Percentiles rank a stretch among this genome's conserved stretches.
Conservation (phyloP, 148 eudicot species). For the Linanthus parryae region DNA sequence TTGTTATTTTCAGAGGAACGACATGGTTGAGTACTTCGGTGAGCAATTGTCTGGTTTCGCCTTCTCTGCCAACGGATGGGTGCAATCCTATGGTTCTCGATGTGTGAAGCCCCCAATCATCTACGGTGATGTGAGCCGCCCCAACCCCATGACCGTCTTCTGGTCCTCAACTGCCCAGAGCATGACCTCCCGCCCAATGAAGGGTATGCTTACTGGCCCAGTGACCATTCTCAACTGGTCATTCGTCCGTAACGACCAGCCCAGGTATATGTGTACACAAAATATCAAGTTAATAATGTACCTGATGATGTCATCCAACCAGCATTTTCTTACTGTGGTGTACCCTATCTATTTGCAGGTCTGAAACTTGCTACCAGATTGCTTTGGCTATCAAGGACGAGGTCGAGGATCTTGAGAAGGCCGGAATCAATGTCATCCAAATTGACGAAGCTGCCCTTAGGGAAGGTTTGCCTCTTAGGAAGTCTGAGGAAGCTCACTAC, state of each 20-base stretch:
- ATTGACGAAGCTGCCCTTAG: constrained; percentile 98
- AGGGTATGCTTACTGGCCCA: constrained; percentile 96
- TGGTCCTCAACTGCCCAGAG: constrained; percentile 89
- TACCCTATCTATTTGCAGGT: constrained; percentile 28
- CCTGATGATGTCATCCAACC: no score
- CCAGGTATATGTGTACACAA: constrained; percentile 49
- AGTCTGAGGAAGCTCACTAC: constrained; percentile 86
- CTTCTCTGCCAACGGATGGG: constrained; percentile 89
- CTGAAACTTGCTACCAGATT: constrained; percentile 92
- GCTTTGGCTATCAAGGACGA: constrained; percentile 96
- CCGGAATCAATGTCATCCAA: constrained; percentile 82
- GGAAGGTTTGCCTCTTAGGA: constrained; percentile 92
- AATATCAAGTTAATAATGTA: neutral
- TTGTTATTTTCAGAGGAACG: constrained; percentile 65
- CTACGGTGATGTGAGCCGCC: constrained; percentile 98
- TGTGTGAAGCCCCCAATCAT: constrained; percentile 98
- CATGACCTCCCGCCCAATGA: constrained; percentile 97
- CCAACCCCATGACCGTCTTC: constrained; percentile 92
- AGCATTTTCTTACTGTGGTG: neutral
- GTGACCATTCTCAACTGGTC: constrained; percentile 97
- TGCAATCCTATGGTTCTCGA: constrained; percentile 92
- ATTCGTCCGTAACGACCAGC: constrained; percentile 90
- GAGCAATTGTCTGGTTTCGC: constrained; percentile 96
- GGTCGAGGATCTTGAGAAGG: constrained; percentile 97
- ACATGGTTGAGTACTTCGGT: constrained; percentile 97